A percentile compares a stretch with the other conserved stretches of the same genome.
phyloP scores from a whole-genome alignment of 257 asterid species.

The Rehmannia glutinosa region DNA sequence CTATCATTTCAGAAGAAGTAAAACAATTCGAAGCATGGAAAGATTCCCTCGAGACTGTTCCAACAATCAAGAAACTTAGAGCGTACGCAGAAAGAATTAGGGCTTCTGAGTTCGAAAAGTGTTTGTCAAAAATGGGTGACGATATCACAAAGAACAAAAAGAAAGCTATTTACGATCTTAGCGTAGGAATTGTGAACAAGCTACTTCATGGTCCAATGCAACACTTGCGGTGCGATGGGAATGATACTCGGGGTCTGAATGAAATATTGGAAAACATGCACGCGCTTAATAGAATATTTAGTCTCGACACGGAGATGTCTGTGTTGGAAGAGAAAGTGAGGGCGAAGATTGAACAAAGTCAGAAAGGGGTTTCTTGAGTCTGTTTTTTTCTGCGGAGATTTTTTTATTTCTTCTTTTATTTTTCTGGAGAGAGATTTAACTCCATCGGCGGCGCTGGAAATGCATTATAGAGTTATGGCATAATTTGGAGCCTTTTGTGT shows the following conservation, averaged over 20 bases:
- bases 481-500: constrained; percentile 12
- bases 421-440: too few species aligned
- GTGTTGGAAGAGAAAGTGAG: constrained; percentile 67
- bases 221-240: constrained; percentile 70
- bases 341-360: constrained; percentile 52
- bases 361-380: constrained; percentile 36
- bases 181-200: constrained; percentile 68
- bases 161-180: constrained; percentile 75
- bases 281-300: constrained; percentile 73
- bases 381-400: background rate
- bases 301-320: constrained; percentile 61
- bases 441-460: too few species aligned
- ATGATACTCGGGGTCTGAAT: constrained; percentile 39
- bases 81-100: constrained; percentile 85
- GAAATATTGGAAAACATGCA: constrained; percentile 76
- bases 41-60: constrained; percentile 82
- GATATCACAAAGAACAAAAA: constrained; percentile 51
- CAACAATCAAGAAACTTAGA: constrained; percentile 84
- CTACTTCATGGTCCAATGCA: constrained; percentile 92
- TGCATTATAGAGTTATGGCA: background rate
- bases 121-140: constrained; percentile 66
- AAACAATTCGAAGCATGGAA: constrained; percentile 78
- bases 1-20: constrained; percentile 67
- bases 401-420: constrained; percentile 1
- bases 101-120: constrained; percentile 74